A percentile compares a stretch with the other conserved stretches of the same genome.
phyloP scores from a whole-genome alignment of 805 yeast species.

The Myxozyma kluyveri region DNA sequence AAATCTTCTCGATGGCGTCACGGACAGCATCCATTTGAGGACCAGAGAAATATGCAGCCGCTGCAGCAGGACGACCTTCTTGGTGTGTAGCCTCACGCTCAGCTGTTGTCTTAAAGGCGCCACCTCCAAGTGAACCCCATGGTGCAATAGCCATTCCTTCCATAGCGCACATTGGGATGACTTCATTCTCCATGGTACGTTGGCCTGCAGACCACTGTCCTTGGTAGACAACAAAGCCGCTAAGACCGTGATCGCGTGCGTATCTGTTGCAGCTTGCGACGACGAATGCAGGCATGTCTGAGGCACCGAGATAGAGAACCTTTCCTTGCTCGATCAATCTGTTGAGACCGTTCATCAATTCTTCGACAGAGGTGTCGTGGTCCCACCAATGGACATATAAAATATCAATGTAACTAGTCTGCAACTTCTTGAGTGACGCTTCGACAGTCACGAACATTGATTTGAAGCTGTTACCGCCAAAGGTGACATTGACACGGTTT shows the following conservation, averaged over 20 bases:
- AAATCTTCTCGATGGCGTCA: conserved; percentile 52
- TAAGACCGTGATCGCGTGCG: too few relatives aligned
- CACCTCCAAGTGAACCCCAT: conserved; percentile 59
- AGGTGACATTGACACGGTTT: too few relatives aligned
- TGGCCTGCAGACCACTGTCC: conserved; percentile 54
- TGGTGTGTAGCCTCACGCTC: conserved; percentile 9
- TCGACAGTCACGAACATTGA: conserved; percentile 47
- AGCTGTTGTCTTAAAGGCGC: conserved; percentile 45
- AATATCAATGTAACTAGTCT: conserved; percentile 49
- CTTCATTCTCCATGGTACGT: conserved; percentile 60
- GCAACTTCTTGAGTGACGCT: conserved; percentile 43
- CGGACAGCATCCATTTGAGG: conserved; percentile 38
- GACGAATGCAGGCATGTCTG: conserved; percentile 56
- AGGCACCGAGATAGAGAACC: conserved; percentile 61
- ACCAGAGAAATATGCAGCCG: background rate
- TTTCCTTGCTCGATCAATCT: conserved; percentile 49
- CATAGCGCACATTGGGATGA: conserved; percentile 53
- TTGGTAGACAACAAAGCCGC: too few relatives aligned
- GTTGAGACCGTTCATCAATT: conserved; percentile 56
- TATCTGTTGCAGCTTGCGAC: conserved; percentile 56
- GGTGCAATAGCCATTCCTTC: conserved; percentile 58
- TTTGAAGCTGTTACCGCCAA: too few relatives aligned
- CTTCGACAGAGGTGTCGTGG: conserved; percentile 47
- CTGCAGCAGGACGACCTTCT: conserved; percentile 1
- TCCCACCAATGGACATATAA: conserved; percentile 59